Conservation (phyloP, 768 basidiomycete species). For the Tricholoma bakamatsutake region DNA sequence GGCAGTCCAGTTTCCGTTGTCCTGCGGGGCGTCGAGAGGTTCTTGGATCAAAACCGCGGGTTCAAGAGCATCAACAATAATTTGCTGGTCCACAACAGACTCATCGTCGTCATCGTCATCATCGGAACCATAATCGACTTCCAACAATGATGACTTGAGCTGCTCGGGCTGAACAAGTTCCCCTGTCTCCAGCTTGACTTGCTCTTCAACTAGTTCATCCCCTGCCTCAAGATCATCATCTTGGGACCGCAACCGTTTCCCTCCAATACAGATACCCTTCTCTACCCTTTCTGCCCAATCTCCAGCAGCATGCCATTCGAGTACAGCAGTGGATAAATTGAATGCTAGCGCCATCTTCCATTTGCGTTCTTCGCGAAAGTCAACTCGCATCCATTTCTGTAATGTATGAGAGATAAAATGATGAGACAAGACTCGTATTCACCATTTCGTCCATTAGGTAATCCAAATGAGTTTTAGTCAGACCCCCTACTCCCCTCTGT, state of each 20-base stretch:
- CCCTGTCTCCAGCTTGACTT: constrained; percentile 23
- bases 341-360: constrained; percentile 90
- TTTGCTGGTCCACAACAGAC: constrained; percentile 46
- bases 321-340: constrained; percentile 72
- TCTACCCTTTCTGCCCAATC: constrained; percentile 56
- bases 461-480: constrained; percentile 89
- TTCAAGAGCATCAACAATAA: constrained; percentile 56
- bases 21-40: constrained; percentile 38
- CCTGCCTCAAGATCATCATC: constrained; percentile 30
- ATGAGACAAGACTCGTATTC: constrained; percentile 17
- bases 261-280: constrained; percentile 63
- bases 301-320: constrained; percentile 81
- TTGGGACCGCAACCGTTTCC: constrained; percentile 45
- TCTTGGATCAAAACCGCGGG: constrained; percentile 50
- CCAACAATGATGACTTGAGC: constrained; percentile 29
- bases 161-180: constrained; percentile 11
- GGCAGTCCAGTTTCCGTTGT: constrained; percentile 16
- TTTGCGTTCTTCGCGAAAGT: constrained; percentile 89
- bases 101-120: constrained; percentile 67
- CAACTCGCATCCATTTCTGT: constrained; percentile 94
- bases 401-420: constrained; percentile 5
- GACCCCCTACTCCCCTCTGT: constrained; percentile 70
- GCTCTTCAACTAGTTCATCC: constrained; percentile 13
- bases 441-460: constrained; percentile 97
- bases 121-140: constrained; percentile 55